Evolutionary conservation across 345 rosid species (phyloP).

Genomic region (Gossypium arboreum): DNA sequence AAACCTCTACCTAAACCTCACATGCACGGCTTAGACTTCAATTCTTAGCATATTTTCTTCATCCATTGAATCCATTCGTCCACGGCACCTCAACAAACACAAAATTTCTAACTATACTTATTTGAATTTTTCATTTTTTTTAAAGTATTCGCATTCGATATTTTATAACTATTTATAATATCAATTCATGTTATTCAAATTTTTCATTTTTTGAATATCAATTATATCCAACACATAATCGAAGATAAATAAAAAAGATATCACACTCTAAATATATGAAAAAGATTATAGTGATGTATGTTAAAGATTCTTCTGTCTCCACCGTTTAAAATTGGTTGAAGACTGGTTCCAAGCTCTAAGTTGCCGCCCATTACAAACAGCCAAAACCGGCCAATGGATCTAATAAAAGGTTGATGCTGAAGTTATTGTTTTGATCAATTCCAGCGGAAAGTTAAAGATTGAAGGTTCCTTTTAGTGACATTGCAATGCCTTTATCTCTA

Average conservation of each 20-base stretch:
- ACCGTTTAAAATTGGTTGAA: background rate
- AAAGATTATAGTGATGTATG: background rate
- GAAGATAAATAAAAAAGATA: too few species aligned
- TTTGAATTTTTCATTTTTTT: too few species aligned
- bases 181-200: too few species aligned
- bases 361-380: background rate
- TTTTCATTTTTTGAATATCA: too few species aligned
- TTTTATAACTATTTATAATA: too few species aligned
- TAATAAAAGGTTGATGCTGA: background rate
- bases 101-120: too few species aligned
- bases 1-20: background rate
- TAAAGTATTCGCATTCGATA: too few species aligned
- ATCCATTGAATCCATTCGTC: background rate
- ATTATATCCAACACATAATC: too few species aligned
- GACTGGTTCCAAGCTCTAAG: slow-evolving; percentile 1
- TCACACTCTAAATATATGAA: too few species aligned
- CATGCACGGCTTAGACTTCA: background rate
- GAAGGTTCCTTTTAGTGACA: background rate
- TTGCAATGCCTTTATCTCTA: background rate
- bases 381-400: slow-evolving; percentile 11
- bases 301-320: background rate
- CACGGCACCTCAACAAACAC: background rate
- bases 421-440: background rate
- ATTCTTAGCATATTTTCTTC: background rate
- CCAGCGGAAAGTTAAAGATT: background rate